Conservation (phyloP, 2,329 filamentous ascomycete genomes). For the Xylariaceae sp. region DNA sequence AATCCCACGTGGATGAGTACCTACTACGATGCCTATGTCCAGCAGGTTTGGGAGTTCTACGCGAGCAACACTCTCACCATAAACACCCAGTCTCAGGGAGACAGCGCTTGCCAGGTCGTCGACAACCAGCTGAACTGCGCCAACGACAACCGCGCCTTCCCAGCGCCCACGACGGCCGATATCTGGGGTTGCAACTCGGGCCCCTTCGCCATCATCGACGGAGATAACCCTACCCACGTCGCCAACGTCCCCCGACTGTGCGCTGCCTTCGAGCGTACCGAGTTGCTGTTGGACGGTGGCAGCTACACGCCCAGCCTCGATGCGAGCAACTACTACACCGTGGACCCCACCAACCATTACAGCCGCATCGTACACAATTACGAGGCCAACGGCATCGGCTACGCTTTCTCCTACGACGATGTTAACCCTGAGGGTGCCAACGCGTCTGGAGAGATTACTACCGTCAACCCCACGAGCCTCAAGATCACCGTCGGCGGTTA, state of each 20-base stretch:
- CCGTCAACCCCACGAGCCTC: conserved; percentile 42
- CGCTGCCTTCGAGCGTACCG: conserved; percentile 45
- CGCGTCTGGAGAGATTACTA: conserved; percentile 49
- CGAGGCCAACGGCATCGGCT: conserved; percentile 57
- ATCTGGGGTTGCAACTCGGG: conserved; percentile 51
- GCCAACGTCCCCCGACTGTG: conserved; percentile 47
- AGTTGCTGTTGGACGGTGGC: conserved; percentile 43
- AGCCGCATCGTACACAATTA: conserved; percentile 56
- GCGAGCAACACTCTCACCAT: conserved; percentile 35
- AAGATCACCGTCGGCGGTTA: conserved; percentile 45
- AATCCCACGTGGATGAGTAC: conserved; percentile 33
- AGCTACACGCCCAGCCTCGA: conserved; percentile 40
- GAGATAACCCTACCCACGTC: conserved; percentile 38
- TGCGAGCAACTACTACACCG: conserved; percentile 40
- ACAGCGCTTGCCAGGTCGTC: conserved; percentile 37
- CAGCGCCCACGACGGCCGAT: conserved; percentile 40
- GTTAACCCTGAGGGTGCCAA: conserved; percentile 57
- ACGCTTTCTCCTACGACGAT: conserved; percentile 66
- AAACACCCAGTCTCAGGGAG: conserved; percentile 40
- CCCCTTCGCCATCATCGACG: conserved; percentile 36
- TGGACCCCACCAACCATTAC: conserved; percentile 50
- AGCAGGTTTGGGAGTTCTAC: conserved; percentile 44
- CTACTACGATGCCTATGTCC: conserved; percentile 44
- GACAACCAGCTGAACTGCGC: conserved; percentile 36
- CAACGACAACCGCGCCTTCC: conserved; percentile 40